Conservation (phyloP, 163 green algal species). For the Scenedesmus sp. region DNA sequence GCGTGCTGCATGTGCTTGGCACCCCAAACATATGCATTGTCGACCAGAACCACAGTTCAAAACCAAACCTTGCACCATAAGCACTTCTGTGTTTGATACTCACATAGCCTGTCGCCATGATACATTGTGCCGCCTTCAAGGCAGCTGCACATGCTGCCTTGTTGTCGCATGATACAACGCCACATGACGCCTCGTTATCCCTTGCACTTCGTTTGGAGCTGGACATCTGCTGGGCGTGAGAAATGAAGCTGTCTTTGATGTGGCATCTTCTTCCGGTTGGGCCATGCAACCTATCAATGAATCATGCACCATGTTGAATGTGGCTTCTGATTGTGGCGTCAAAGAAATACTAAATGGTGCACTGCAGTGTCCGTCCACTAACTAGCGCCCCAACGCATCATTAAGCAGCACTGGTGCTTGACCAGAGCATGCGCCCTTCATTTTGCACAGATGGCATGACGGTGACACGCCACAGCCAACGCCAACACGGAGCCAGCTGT, state of each 20-base stretch:
- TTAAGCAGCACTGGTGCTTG: background rate
- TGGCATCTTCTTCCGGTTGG: too few species aligned
- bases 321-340: too few species aligned
- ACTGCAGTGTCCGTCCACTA: background rate
- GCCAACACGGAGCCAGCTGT: too few species aligned
- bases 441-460: background rate
- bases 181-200: too few species aligned
- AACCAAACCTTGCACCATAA: background rate
- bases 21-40: background rate
- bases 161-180: background rate
- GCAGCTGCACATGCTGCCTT: background rate
- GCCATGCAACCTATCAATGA: too few species aligned
- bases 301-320: too few species aligned
- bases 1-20: background rate
- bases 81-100: background rate
- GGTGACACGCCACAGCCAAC: too few species aligned
- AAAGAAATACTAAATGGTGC: background rate
- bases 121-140: background rate
- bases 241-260: too few species aligned
- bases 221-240: background rate
- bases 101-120: background rate
- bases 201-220: background rate
- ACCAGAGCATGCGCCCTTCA: background rate
- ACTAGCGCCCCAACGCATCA: background rate
- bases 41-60: too few species aligned